phyloP scores from a whole-genome alignment of 768 basidiomycete genomes.

The Lentinus tigrinus region DNA sequence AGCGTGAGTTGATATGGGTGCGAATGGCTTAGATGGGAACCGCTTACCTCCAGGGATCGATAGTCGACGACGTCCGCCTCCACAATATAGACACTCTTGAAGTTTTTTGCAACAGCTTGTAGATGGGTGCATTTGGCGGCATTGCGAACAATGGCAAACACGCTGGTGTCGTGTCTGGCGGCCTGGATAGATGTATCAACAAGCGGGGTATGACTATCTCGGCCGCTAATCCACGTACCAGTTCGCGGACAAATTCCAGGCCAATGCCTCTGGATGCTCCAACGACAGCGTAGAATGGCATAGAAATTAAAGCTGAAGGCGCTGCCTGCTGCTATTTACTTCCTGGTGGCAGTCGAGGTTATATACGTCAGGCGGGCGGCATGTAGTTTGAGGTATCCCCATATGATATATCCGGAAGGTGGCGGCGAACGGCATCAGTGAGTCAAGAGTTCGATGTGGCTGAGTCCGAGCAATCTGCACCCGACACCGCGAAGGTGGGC shows the following conservation, averaged over 20 bases:
- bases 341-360: no score
- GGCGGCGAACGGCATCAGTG: no score
- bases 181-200: slow-evolving; percentile 1
- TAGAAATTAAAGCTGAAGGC: no score
- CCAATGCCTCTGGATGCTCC: slow-evolving; percentile 25
- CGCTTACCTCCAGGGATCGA: slow-evolving; percentile 30
- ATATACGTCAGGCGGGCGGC: no score
- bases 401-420: no score
- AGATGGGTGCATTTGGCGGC: slow-evolving; percentile 5
- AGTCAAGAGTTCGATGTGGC: no score
- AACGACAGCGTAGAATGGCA: slow-evolving; percentile 25
- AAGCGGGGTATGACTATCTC: no score
- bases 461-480: no score
- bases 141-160: slow-evolving; percentile 25
- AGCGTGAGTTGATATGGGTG: not conserved
- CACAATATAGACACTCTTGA: slow-evolving; percentile 32
- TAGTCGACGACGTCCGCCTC: slow-evolving; percentile 36
- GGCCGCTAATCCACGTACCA: slow-evolving; percentile 10
- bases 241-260: slow-evolving; percentile 16
- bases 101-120: not conserved
- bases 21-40: not conserved
- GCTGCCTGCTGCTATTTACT: no score
- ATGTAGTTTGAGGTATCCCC: no score
- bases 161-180: slow-evolving; percentile 10
- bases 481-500: no score